These are phyloP conservation scores for Conringia planisiliqua DNA, from an alignment of 345 rosid genomes.

Conservation along the genomic window DNA sequence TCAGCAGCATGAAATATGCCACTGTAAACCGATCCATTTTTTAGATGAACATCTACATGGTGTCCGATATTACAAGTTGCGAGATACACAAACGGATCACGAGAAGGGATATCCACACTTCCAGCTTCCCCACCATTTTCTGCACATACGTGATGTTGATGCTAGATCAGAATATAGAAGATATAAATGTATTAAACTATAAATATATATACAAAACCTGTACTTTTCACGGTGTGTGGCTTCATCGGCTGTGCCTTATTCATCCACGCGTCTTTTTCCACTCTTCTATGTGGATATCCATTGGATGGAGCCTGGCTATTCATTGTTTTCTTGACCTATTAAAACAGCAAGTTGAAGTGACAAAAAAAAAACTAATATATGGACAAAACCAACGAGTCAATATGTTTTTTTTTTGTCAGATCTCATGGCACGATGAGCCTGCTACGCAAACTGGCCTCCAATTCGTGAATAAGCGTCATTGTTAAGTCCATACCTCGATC, in stretches of 20 bases:
- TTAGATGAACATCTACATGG: conserved; percentile 81
- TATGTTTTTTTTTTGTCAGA: not conserved
- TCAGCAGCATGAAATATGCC: conserved; percentile 79
- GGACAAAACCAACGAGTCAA: not conserved
- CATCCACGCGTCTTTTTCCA: conserved; percentile 49
- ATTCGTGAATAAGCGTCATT: too few relatives aligned
- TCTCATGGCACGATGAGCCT: not conserved
- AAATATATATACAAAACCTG: conserved; percentile 34
- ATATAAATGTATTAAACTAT: not conserved
- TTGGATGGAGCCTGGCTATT: conserved; percentile 61
- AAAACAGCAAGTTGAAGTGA: not conserved
- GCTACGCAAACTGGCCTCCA: not conserved
- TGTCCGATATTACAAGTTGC: conserved; percentile 74
- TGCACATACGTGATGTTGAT: conserved; percentile 31
- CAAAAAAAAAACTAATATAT: not conserved
- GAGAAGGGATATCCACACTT: conserved; percentile 49
- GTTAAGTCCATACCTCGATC: too few relatives aligned
- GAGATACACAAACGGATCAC: conserved; percentile 56
- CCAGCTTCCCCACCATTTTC: conserved; percentile 40
- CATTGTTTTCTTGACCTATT: conserved; percentile 38
- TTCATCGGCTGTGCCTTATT: conserved; percentile 57
- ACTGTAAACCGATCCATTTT: conserved; percentile 69
- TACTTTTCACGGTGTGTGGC: conserved; percentile 41
- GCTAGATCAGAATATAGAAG: not conserved
- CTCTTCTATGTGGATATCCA: conserved; percentile 60